phyloP scores from a whole-genome alignment of 108 stramenopile species.

The Skeletonema menzelii region DNA sequence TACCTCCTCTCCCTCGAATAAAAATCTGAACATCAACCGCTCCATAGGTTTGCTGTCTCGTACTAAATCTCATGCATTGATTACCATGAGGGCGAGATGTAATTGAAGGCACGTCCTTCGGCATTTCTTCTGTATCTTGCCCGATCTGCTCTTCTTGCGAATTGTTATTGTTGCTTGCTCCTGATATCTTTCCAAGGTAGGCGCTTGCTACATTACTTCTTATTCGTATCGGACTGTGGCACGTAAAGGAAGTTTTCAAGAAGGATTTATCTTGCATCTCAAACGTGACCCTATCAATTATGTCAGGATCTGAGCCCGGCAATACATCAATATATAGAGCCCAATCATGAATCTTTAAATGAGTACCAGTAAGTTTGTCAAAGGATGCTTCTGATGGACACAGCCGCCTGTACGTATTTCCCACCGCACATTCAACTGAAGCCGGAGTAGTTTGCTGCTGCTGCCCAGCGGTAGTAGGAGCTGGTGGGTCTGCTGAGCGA shows the following conservation, averaged over 20 bases:
- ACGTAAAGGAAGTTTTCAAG: constrained; percentile 22
- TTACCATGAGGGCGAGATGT: constrained; percentile 9
- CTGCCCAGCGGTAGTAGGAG: background rate
- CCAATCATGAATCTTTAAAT: constrained; percentile 51
- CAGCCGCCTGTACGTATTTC: constrained; percentile 54
- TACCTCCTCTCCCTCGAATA: constrained; percentile 56
- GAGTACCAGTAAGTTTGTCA: constrained; percentile 17
- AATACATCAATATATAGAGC: constrained; percentile 55
- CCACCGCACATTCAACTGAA: constrained; percentile 32
- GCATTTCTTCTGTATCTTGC: constrained; percentile 10
- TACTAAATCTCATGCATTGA: constrained; percentile 46
- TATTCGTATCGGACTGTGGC: constrained; percentile 46
- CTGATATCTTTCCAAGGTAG: constrained; percentile 22
- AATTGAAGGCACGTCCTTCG: background rate
- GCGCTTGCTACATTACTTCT: constrained; percentile 3
- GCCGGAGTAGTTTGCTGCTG: background rate
- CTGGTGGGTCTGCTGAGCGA: no score
- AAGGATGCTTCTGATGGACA: constrained; percentile 18
- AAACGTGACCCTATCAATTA: constrained; percentile 53
- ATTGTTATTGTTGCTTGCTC: constrained; percentile 3
- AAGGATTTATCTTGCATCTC: constrained; percentile 47
- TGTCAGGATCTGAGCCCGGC: constrained; percentile 46
- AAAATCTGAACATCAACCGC: constrained; percentile 37
- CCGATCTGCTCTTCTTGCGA: constrained; percentile 9
- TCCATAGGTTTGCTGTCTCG: constrained; percentile 56